Conservation (phyloP, 2,329 filamentous ascomycete species). For the Epichloe aotearoae region DNA sequence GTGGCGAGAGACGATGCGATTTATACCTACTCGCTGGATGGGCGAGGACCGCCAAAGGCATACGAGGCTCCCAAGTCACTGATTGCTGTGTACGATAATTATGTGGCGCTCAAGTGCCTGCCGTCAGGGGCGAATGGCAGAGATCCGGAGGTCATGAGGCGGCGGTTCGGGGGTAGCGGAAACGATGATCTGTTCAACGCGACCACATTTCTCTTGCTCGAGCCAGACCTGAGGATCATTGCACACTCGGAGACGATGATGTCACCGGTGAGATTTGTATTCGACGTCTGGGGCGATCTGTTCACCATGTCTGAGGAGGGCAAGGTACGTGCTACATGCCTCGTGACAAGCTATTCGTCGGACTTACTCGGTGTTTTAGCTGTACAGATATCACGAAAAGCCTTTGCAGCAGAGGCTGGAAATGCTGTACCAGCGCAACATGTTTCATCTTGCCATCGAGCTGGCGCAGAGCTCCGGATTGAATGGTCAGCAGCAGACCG, state of each 20-base stretch:
- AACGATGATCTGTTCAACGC: conserved; percentile 69
- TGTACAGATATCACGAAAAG: conserved; percentile 84
- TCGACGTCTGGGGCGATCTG: conserved; percentile 81
- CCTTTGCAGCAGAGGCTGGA: conserved; percentile 81
- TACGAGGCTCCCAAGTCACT: conserved; percentile 85
- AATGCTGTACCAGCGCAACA: conserved; percentile 83
- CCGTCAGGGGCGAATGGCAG: conserved; percentile 41
- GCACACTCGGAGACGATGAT: conserved; percentile 79
- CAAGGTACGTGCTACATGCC: conserved; percentile 44
- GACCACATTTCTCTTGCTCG: conserved; percentile 80
- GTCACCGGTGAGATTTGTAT: conserved; percentile 65
- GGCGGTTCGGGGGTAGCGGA: conserved; percentile 60
- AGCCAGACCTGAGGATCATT: conserved; percentile 80
- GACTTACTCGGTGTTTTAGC: conserved; percentile 29
- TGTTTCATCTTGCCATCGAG: conserved; percentile 84
- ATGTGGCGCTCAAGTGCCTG: conserved; percentile 76
- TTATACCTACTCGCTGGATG: conserved; percentile 80
- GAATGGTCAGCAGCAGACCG: conserved; percentile 68
- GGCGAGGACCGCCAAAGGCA: conserved; percentile 74
- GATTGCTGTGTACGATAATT: conserved; percentile 68
- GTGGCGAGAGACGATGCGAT: conserved; percentile 93
- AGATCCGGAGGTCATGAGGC: conserved; percentile 46
- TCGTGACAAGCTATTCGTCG: neutral
- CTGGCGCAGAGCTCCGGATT: conserved; percentile 81
- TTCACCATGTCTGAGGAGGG: conserved; percentile 86